Base-by-base conservation (phyloP, 305 asterid species). In the Fraxinus platypoda region DNA sequence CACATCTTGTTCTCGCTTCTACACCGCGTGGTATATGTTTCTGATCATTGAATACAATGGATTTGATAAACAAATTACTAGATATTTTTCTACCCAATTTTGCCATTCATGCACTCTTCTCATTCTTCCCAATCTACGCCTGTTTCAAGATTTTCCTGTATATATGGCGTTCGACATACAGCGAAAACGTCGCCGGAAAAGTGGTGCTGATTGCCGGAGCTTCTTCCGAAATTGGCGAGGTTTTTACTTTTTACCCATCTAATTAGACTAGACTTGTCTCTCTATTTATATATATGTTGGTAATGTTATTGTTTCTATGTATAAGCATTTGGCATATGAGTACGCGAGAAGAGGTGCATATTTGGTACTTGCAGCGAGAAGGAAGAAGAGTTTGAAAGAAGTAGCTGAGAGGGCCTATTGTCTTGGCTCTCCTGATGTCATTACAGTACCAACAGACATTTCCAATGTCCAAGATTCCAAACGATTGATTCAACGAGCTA, bases 181-280 rank as follows among this genome's bases (percentile, higher is more conserved):
- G 77, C 19, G 94, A 91, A 25, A 80, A 88, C 23, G 49, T 92
- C 2, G 89, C 90, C 76, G 94, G 91, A 34, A 92, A 92, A 38
- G 94, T 94, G 0, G 90, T 92, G 28, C 64, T 92, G 74, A 88
- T 94, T 81, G 87, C 95, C 54, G 97, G 95, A 62, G 98, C 97
- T 4, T 92, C 98, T 25, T 94, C 97, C 0, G 95, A 95, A 21
- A 92, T 91, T 2, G 97, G 97, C 49, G 95, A 93, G 95, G 98
- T 89, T 49, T 3, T 35, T 49, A 38, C 15, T 88, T 49, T 78
- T 52, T 3, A 31, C 68, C 62, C 6, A 3, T 28, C 25, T 26
- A 13, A 9, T 19, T 17, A 8, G 0, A 4, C 25, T 54, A 13
- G n/a, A 1, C 25, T 54, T 5, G 21, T 54, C 66, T 6, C 26